phyloP scores from a whole-genome alignment of 2,329 filamentous ascomycete genomes.

The Fusarium equiseti region DNA sequence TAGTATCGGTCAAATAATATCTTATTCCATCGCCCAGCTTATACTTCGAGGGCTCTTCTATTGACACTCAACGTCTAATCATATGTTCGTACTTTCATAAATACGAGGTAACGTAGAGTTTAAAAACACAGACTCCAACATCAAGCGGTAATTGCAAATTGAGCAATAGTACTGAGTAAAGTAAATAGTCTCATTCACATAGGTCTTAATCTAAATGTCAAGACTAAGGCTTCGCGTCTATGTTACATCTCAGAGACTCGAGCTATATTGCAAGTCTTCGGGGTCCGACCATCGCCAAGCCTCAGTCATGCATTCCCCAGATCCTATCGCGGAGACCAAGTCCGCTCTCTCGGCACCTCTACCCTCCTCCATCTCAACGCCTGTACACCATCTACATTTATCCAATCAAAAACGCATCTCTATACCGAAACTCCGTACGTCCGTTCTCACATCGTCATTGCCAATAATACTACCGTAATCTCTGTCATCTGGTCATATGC shows the following conservation, averaged over 20 bases:
- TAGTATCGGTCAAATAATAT: neutral
- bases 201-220: neutral
- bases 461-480: neutral
- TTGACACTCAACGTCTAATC: neutral
- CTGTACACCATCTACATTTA: neutral
- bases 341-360: conserved; percentile 29
- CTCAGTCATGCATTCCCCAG: conserved; percentile 1
- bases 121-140: neutral
- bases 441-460: conserved; percentile 20
- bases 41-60: neutral
- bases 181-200: neutral
- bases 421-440: conserved; percentile 43
- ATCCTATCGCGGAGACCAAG: conserved; percentile 39
- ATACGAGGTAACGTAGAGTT: neutral
- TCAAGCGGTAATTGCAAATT: neutral
- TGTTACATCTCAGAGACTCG: neutral
- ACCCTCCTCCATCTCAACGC: conserved; percentile 13
- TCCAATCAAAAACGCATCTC: conserved; percentile 30
- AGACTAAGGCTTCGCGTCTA: neutral
- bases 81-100: neutral
- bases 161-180: neutral
- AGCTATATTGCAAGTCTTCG: no score
- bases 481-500: conserved; percentile 14
- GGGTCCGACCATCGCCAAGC: neutral
- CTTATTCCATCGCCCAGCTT: neutral